Base-by-base conservation (phyloP, 805 yeast genomes). In the Millerozyma acaciae region DNA sequence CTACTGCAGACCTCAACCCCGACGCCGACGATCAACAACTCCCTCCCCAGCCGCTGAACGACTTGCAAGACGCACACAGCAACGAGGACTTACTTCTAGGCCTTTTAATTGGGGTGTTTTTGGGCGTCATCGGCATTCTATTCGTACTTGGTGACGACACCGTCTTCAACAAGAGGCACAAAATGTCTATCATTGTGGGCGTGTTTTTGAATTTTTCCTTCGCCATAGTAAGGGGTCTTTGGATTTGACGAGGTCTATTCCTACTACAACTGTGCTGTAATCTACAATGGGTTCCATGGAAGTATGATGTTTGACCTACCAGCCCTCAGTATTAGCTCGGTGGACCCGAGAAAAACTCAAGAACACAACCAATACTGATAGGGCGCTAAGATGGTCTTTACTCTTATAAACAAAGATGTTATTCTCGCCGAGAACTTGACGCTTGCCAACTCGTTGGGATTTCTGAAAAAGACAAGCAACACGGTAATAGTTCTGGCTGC, bases 161-260 rank as follows among this genome's bases (percentile, higher is more conserved):
- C 4, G 53, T 80, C 29, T 80, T 86, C 48, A 75, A 73, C 43
- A 75, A 71, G 43, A 64, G 81, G 34, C 62, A 84, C 61, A 56
- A 76, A 58, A 75, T 79, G 77, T 78, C 90, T 2, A 70, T 88
- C 7, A 55, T 81, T 30, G 80, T 80, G 2, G 96, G 96, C 0
- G 62, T 84, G 4, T 55, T 76, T 26, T 66, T 82, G 34, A 88
- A 88, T 55, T 64, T 84, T 25, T 61, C 79, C 17, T 78, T 84
- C 55, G 86, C 87, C 3, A 47, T 82, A 19, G 55, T 78, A 20
- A 64, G 80, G 38, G 65, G 62, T 7, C 65, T 61, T 24, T 72
- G 73, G 70, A 52, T 62, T 19, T 62, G 33, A 20, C 2, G 12
- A 7, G 17, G 5, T 16, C 10, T 6, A 27, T 16, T 6, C 15